A percentile compares a stretch with the other conserved stretches of the same genome.
These are phyloP conservation scores for Pharus latifolius DNA, from an alignment of 176 grass and related monocot genomes.

Conservation along the genomic window DNA sequence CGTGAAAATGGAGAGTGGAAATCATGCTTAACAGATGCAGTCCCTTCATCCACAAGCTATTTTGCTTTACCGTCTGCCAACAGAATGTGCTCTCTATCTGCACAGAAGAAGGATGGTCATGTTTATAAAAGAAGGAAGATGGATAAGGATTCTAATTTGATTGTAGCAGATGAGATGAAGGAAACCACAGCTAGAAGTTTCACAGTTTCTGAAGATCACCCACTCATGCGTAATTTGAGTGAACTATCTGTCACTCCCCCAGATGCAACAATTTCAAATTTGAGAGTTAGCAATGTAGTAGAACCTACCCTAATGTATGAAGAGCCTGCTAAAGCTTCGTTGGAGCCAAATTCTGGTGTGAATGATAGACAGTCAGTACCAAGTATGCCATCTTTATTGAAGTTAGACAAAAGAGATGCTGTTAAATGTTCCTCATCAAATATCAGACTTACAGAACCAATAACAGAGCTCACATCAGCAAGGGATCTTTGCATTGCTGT, in stretches of 20 bases:
- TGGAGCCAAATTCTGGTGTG: slow-evolving; percentile 12
- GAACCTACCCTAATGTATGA: slow-evolving; percentile 1
- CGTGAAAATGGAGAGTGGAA: slow-evolving; percentile 24
- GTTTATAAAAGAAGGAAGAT: slow-evolving; percentile 59
- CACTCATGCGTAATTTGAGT: not conserved
- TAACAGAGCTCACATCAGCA: slow-evolving; percentile 25
- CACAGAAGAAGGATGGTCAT: slow-evolving; percentile 38
- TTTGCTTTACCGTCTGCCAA: slow-evolving; percentile 14
- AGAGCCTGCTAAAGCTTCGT: slow-evolving; percentile 9
- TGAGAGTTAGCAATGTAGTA: not conserved
- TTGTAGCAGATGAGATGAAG: slow-evolving; percentile 20
- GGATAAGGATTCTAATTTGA: slow-evolving; percentile 38
- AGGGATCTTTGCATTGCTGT: slow-evolving; percentile 73
- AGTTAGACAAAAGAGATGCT: slow-evolving; percentile 25
- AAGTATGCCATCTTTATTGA: slow-evolving; percentile 15
- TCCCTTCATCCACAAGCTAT: slow-evolving; percentile 14
- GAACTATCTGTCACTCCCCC: not conserved
- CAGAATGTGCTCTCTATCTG: slow-evolving; percentile 41
- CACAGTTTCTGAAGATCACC: slow-evolving; percentile 15
- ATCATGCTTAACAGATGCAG: slow-evolving; percentile 18
- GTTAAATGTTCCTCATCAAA: slow-evolving; percentile 46
- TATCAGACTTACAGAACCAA: slow-evolving; percentile 19
- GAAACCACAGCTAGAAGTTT: slow-evolving; percentile 20
- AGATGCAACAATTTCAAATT: slow-evolving; percentile 22
- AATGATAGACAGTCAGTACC: slow-evolving; percentile 14